A percentile compares a stretch with the other conserved stretches of the same genome.
Conservation (phyloP, 1,284 basidiomycete species). For the Tylopilus orsonianus region DNA sequence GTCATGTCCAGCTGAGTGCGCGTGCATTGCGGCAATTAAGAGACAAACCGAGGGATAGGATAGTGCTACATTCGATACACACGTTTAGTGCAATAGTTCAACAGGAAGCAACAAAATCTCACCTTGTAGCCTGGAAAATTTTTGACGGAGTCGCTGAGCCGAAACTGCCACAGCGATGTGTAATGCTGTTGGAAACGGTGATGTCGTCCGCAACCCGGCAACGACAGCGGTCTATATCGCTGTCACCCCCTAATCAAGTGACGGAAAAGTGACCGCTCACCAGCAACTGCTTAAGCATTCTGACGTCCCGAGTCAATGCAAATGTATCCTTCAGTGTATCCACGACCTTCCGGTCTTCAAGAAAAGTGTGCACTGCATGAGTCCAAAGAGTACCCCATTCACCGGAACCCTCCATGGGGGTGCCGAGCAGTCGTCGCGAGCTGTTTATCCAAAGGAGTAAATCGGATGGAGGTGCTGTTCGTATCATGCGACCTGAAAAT, state of each 20-base stretch:
- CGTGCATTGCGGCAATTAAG: slow-evolving; percentile 68
- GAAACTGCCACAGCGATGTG: slow-evolving; percentile 42
- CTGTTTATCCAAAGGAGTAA: slow-evolving; percentile 54
- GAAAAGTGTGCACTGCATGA: slow-evolving; percentile 54
- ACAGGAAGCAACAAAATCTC: slow-evolving; percentile 20
- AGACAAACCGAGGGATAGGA: slow-evolving; percentile 74
- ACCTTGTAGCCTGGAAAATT: slow-evolving; percentile 54
- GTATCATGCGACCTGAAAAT: slow-evolving; percentile 87
- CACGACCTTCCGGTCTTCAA: slow-evolving; percentile 46
- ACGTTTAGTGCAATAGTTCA: slow-evolving; percentile 5
- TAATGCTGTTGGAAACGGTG: slow-evolving; percentile 52
- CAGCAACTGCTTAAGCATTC: slow-evolving; percentile 63
- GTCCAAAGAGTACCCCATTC: slow-evolving; percentile 64
- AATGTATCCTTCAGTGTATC: slow-evolving; percentile 58
- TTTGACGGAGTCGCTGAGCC: slow-evolving; percentile 54
- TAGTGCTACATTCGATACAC: slow-evolving; percentile 43
- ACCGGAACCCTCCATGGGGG: slow-evolving; percentile 29
- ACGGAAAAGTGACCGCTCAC: slow-evolving; percentile 43
- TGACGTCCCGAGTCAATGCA: slow-evolving; percentile 66
- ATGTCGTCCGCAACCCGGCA: slow-evolving; percentile 44
- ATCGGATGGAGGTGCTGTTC: slow-evolving; percentile 61
- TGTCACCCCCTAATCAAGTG: slow-evolving; percentile 28
- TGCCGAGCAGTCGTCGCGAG: slow-evolving; percentile 44
- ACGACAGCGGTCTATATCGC: slow-evolving; percentile 49
- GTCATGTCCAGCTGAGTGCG: slow-evolving; percentile 63